Evolutionary conservation across 768 basidiomycete species (phyloP).

Genomic region (Dacryopinax primogenitus): DNA sequence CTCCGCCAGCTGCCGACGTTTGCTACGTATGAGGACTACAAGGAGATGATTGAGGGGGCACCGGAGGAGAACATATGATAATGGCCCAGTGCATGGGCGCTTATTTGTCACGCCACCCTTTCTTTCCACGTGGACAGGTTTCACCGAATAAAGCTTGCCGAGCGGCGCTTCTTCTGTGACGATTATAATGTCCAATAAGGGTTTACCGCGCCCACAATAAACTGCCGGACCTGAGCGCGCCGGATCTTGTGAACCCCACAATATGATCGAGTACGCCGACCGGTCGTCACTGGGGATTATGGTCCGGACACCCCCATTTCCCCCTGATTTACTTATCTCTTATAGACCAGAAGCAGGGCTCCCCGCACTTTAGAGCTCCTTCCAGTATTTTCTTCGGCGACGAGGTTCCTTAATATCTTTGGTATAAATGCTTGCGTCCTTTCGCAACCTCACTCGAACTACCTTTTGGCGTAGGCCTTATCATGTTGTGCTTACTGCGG

Average conservation of each 20-base stretch:
- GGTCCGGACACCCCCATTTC: not conserved
- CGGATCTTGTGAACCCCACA: not conserved
- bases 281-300: not conserved
- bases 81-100: not conserved
- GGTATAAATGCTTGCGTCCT: not conserved
- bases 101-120: not conserved
- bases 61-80: slow-evolving; percentile 47
- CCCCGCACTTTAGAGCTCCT: not conserved
- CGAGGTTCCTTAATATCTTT: too few relatives aligned
- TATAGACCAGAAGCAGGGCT: not conserved
- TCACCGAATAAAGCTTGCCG: not conserved
- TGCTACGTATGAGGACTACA: slow-evolving; percentile 78
- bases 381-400: too few relatives aligned
- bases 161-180: not conserved
- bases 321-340: not conserved
- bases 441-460: not conserved
- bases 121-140: not conserved
- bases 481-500: not conserved
- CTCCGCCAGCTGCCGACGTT: slow-evolving; percentile 59
- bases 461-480: not conserved
- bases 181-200: too few relatives aligned
- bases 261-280: not conserved
- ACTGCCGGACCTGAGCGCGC: not conserved
- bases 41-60: slow-evolving; percentile 67
- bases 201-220: too few relatives aligned